Evolutionary conservation across 2,329 filamentous ascomycete genomes (phyloP), one percentile per base, ranked within the genome.

Genomic region (Claviceps sp.): DNA sequence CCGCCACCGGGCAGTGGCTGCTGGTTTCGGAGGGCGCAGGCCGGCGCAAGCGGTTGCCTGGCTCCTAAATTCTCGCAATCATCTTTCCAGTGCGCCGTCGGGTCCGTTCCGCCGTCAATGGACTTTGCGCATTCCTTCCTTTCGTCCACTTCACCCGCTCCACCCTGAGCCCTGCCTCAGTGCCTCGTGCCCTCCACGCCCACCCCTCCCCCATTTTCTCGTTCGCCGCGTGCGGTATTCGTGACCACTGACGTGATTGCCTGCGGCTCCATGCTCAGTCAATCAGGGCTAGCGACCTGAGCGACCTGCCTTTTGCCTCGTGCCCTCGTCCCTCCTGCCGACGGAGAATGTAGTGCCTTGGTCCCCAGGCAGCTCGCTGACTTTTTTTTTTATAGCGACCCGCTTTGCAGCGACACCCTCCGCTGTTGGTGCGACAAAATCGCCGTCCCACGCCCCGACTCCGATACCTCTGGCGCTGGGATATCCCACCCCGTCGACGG

Each of bases 181-280:
- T 49, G 50, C 54, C 54, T 52, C 50, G 52, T 54, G 51, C 42
- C 40, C 47, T 30, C 47, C 6, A 26, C 47, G 41, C 42, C 50
- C 42, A 20, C 38, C 22, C 22, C 26, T 36, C 13, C 26, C 6
- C 34, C 48, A 13, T 5, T 30, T 16, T 22, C 45, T 42, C n/a
- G 8, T 43, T 49, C 42, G 49, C 53, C 47, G 49, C 50, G 46
- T 52, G 37, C 50, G 49, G 52, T 24, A 9, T 13, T 11, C 43
- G 55, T 57, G 56, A n/a, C n/a, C n/a, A n/a, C n/a, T n/a, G n/a
- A 57, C 56, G 56, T 57, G 56, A 56, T 52, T 49, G 54, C 50
- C 42, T 47, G 37, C 55, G 40, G 50, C 48, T 24, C 11, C 13
- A 8, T 24, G 18, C 41, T 22, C 41, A 43, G 20, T 22, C 20